Evolutionary conservation across 2,329 filamentous ascomycete genomes (phyloP), one percentile per base, ranked within the genome.

Genomic region (Didymella glomerata): DNA sequence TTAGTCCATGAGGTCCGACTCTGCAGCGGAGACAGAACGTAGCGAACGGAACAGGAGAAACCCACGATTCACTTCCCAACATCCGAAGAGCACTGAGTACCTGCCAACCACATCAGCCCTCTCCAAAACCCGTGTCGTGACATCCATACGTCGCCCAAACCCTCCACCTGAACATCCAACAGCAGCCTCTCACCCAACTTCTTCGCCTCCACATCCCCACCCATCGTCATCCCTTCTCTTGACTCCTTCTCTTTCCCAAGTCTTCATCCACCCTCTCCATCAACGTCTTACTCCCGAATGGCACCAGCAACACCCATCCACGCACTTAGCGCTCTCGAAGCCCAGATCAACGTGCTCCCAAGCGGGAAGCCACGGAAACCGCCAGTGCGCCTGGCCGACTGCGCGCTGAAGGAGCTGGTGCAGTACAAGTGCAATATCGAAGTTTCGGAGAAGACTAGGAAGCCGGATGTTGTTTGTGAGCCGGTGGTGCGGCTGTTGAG

Each of bases 391-490:
- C 78, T 89, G 6, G 72, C 78, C 53, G 77, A 84, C 48, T 89
- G 87, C 72, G 75, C 81, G 56, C 75, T 89, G 40, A 79, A 85
- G 65, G 85, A 88, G 71, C 74, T 89, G 74, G 77, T 85, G 46
- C 87, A 90, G 76, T 89, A 88, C 70, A 82, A 82, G 25, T 90
- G 87, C 75, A 82, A 86, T 69, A 76, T 86, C 10, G 77, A 81
- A 9, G 74, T 78, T 11, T 27, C 63, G 18, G 56, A 71, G 44
- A 75, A 79, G 32, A 68, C 76, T 49, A 77, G 75, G 18, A 69
- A 72, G 49, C 77, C 80, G 3, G 75, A 78, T 2, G 75, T 84
- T 25, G 72, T 84, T 5, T 88, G 86, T 68, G 77, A 82, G 70
- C 84, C 84, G n/a, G 76, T 88, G 27, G 79, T 87, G 68, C 76